phyloP scores from a whole-genome alignment of 148 eudicot genomes.

The Spergularia marina region DNA sequence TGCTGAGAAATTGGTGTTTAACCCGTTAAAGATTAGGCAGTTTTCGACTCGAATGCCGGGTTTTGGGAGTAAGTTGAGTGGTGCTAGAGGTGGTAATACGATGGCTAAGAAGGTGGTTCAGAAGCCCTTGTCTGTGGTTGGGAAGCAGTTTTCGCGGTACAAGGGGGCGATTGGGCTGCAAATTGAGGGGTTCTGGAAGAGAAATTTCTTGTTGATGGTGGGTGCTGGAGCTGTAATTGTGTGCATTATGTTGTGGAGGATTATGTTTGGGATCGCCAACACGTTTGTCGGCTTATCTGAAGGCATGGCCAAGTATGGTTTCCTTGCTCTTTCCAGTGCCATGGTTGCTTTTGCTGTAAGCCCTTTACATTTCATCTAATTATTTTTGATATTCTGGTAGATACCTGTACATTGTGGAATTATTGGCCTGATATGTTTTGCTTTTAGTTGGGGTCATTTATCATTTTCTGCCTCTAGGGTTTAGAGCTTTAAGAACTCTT shows the following conservation, averaged over 20 bases:
- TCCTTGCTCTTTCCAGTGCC: conserved; percentile 88
- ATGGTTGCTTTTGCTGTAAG: conserved; percentile 95
- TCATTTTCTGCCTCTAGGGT: too few relatives aligned
- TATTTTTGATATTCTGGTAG: background rate
- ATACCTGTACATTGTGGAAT: background rate
- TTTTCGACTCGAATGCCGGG: conserved; percentile 40
- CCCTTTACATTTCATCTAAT: conserved; percentile 25
- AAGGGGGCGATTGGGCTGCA: conserved; percentile 71
- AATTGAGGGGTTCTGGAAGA: conserved; percentile 89
- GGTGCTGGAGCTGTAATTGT: conserved; percentile 73
- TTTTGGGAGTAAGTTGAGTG: conserved; percentile 45
- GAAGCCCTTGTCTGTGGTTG: conserved; percentile 46
- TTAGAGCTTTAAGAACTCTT: background rate
- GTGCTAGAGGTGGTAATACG: conserved; percentile 28
- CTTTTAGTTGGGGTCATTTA: background rate
- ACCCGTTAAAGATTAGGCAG: conserved; percentile 53
- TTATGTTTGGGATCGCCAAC: conserved; percentile 83
- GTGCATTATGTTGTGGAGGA: conserved; percentile 83
- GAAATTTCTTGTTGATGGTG: conserved; percentile 61
- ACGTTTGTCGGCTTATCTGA: conserved; percentile 86
- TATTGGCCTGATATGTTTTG: background rate
- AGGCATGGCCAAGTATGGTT: conserved; percentile 98
- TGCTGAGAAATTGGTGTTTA: conserved; percentile 33
- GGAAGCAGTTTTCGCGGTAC: conserved; percentile 47
- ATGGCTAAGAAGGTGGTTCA: conserved; percentile 51